Evolutionary conservation across 2,329 filamentous ascomycete genomes (phyloP).

Genomic region (Coniochaeta ligniaria): DNA sequence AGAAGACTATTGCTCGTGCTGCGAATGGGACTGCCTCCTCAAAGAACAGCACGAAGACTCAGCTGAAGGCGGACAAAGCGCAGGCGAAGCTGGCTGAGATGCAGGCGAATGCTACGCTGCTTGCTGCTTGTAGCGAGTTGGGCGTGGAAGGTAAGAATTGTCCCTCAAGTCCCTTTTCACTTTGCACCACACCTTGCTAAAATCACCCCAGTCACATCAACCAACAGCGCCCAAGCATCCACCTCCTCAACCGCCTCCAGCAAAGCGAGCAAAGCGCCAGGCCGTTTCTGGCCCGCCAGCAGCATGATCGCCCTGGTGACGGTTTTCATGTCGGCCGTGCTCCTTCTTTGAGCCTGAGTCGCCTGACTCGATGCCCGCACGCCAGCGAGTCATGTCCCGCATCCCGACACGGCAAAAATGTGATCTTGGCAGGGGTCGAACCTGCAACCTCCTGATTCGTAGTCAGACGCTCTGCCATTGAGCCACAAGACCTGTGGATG

Average conservation of each 20-base stretch:
- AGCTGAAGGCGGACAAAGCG: conserved; percentile 20
- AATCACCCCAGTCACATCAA: not conserved
- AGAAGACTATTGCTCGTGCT: conserved; percentile 13
- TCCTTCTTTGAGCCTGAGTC: not conserved
- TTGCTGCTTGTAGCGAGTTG: conserved; percentile 9
- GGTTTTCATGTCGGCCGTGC: not conserved
- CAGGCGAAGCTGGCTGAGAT: conserved; percentile 20
- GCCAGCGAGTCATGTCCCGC: not conserved
- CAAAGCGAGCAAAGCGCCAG: not conserved
- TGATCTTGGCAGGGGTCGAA: conserved; percentile 9
- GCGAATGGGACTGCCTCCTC: conserved; percentile 23
- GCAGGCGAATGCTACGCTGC: conserved; percentile 26
- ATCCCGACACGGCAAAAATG: not conserved
- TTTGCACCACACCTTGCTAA: not conserved
- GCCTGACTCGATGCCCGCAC: not conserved
- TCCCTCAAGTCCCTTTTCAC: not conserved
- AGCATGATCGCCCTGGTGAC: not conserved
- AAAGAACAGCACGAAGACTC: conserved; percentile 23
- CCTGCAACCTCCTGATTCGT: conserved; percentile 20
- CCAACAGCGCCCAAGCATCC: not conserved
- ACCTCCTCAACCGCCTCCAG: not conserved
- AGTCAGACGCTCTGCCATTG: conserved; percentile 37
- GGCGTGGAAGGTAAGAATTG: not conserved
- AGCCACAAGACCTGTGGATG: conserved; percentile 15
- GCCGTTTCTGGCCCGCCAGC: not conserved